These are phyloP conservation scores for Eucalyptus marginata DNA, from an alignment of 345 rosid species.

Conservation along the genomic window DNA sequence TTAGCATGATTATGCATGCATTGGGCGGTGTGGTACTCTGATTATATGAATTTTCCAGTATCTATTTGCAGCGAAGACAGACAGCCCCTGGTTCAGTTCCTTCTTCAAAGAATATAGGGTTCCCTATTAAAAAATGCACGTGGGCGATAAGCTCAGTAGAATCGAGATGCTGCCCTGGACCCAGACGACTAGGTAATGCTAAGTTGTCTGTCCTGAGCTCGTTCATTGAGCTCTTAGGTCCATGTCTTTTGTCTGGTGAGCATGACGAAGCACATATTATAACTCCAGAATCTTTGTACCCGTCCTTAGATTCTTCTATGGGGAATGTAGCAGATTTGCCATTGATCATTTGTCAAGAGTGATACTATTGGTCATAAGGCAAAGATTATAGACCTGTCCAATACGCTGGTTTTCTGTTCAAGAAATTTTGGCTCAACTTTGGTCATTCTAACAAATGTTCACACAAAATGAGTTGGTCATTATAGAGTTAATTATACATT, in stretches of 20 bases:
- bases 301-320: background rate
- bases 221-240: background rate
- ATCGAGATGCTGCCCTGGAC: too few relatives aligned
- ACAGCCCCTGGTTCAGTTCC: too few relatives aligned
- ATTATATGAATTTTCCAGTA: too few relatives aligned
- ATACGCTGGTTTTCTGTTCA: background rate
- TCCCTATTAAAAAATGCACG: too few relatives aligned
- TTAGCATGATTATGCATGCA: too few relatives aligned
- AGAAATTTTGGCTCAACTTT: background rate
- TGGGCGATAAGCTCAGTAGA: too few relatives aligned
- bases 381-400: background rate
- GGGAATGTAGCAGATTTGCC: background rate
- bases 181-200: too few relatives aligned
- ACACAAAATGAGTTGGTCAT: background rate
- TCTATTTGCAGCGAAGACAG: too few relatives aligned
- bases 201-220: too few relatives aligned
- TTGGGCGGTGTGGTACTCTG: too few relatives aligned
- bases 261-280: background rate
- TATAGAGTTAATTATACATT: background rate
- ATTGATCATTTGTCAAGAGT: background rate
- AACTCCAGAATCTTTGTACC: background rate
- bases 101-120: too few relatives aligned
- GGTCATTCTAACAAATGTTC: background rate
- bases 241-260: background rate
- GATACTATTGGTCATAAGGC: background rate